Evolutionary conservation across 2,329 filamentous ascomycete species (phyloP).

Genomic region (Periconia macrospinosa): DNA sequence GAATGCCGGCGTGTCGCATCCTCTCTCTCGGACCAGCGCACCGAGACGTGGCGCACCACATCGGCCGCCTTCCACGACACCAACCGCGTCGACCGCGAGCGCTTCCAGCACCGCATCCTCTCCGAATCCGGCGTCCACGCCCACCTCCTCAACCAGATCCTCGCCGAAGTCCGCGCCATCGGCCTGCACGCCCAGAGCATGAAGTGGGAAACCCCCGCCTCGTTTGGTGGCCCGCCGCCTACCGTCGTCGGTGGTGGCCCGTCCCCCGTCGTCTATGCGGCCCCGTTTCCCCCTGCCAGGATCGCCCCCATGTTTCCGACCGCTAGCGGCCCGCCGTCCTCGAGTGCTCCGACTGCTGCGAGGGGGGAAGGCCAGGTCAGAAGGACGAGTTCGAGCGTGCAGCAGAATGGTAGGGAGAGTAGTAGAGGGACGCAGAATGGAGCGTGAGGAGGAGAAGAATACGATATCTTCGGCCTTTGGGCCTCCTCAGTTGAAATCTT

Average conservation of each 20-base stretch:
- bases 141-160: conserved; percentile 27
- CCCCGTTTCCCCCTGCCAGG: conserved; percentile 3
- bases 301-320: conserved; percentile 6
- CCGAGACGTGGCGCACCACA: conserved; percentile 46
- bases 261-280: background rate
- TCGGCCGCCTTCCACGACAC: conserved; percentile 45
- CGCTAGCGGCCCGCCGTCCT: background rate
- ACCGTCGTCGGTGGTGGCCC: background rate
- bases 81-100: conserved; percentile 37
- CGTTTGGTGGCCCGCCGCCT: conserved; percentile 12
- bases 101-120: conserved; percentile 36
- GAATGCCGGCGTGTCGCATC: conserved; percentile 41
- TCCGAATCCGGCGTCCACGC: conserved; percentile 35
- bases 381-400: background rate
- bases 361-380: background rate
- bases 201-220: conserved; percentile 31
- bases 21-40: conserved; percentile 37
- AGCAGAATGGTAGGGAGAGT: too few species aligned
- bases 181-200: conserved; percentile 25
- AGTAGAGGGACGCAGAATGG: too few species aligned
- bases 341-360: too few species aligned
- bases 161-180: conserved; percentile 31
- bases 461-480: too few species aligned
- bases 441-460: too few species aligned
- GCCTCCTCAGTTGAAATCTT: too few species aligned